Evolutionary conservation across 2,329 filamentous ascomycete genomes (phyloP).

Genomic region (Xylaria sp.): DNA sequence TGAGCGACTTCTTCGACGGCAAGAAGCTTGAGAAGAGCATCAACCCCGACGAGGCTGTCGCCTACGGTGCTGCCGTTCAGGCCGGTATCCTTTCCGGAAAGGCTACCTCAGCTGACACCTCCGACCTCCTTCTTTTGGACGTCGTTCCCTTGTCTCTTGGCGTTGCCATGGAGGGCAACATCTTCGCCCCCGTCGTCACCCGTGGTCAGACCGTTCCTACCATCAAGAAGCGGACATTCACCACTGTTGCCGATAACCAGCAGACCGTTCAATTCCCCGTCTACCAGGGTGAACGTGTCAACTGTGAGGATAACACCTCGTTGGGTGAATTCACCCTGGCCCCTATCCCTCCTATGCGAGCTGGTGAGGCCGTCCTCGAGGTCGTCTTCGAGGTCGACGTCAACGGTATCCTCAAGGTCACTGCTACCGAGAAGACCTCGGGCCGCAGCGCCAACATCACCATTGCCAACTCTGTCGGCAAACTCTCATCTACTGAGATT

Average conservation of each 20-base stretch:
- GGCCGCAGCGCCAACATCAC: conserved; percentile 99
- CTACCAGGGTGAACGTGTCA: conserved; percentile 95
- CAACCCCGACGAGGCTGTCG: conserved; percentile 99
- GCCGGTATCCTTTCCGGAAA: conserved; percentile 98
- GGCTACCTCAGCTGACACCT: conserved; percentile 92
- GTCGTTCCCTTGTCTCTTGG: conserved; percentile 95
- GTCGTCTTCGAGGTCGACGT: conserved; percentile 99
- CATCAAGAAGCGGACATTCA: conserved; percentile 84
- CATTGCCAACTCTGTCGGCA: conserved; percentile 99
- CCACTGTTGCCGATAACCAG: conserved; percentile 79
- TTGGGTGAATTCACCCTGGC: conserved; percentile 96
- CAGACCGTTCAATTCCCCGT: conserved; percentile 90
- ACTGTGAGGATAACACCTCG: conserved; percentile 98
- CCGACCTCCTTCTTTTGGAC: conserved; percentile 93
- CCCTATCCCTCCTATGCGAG: conserved; percentile 85
- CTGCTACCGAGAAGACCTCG: conserved; percentile 97
- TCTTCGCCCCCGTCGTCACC: conserved; percentile 92
- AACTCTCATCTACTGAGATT: conserved; percentile 92
- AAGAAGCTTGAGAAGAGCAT: conserved; percentile 99
- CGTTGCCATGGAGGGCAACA: conserved; percentile 99
- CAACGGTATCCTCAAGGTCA: conserved; percentile 99
- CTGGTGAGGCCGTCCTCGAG: conserved; percentile 95
- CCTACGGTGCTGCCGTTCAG: conserved; percentile 98
- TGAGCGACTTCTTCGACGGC: conserved; percentile 98
- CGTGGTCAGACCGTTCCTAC: conserved; percentile 78